These are phyloP conservation scores for sunflower (Helianthus annuus) DNA, from an alignment of 129 eudicot genomes.

Conservation along the genomic window DNA sequence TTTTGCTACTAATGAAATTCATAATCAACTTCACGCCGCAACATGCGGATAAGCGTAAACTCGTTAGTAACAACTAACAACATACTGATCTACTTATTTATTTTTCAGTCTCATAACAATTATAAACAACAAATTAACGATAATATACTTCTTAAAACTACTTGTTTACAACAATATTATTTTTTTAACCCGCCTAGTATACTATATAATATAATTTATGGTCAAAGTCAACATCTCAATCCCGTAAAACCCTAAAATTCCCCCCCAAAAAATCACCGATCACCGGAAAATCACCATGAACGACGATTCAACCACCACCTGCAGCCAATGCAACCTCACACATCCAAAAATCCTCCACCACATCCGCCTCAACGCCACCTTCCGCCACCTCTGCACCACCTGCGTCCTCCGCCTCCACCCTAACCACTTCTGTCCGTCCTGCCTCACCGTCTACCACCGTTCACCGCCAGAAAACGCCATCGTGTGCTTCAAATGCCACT, in stretches of 20 bases:
- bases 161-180: too few relatives aligned
- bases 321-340: conserved; percentile 10
- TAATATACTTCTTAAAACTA: too few relatives aligned
- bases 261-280: background rate
- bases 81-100: too few relatives aligned
- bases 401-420: conserved; percentile 70
- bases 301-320: conserved; percentile 6
- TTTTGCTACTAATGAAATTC: too few relatives aligned
- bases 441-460: conserved; percentile 42
- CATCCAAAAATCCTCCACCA: conserved; percentile 21
- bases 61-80: too few relatives aligned
- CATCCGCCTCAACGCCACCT: conserved; percentile 40
- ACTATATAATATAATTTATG: too few relatives aligned
- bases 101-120: too few relatives aligned
- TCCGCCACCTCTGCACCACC: conserved; percentile 62
- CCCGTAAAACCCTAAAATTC: conserved; percentile 11
- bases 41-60: too few relatives aligned
- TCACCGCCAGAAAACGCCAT: conserved; percentile 24
- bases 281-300: conserved; percentile 14
- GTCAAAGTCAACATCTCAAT: background rate
- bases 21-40: too few relatives aligned
- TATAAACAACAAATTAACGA: too few relatives aligned
- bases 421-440: conserved; percentile 59
- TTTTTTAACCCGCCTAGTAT: too few relatives aligned
- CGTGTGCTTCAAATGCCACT: conserved; percentile 54